Evolutionary conservation across 179 eudicot species (phyloP).

Genomic region (Silene coronaria): DNA sequence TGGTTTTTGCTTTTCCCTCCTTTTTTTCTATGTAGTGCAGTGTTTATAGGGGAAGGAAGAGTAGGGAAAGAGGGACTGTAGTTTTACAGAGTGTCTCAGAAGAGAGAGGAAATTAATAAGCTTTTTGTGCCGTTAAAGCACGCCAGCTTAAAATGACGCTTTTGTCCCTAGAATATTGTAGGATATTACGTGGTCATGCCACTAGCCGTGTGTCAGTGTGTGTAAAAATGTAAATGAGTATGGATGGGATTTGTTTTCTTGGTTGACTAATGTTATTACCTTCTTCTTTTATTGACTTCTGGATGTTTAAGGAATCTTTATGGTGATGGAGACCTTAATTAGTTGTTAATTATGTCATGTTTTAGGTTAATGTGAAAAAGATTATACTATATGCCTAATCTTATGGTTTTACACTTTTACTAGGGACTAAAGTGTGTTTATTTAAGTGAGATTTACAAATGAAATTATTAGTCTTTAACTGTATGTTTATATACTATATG

Average conservation of each 20-base stretch:
- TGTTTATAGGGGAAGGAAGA: constrained; percentile 13
- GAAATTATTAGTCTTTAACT: too few species aligned
- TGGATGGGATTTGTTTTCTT: not conserved
- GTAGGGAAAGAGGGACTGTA: constrained; percentile 17
- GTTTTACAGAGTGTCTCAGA: constrained; percentile 40
- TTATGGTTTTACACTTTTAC: too few species aligned
- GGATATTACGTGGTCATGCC: constrained; percentile 1
- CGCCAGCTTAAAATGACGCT: constrained; percentile 21
- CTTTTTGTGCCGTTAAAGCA: constrained; percentile 45
- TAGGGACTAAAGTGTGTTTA: too few species aligned
- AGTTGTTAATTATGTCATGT: too few species aligned
- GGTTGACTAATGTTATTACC: not conserved
- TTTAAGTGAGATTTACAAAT: too few species aligned
- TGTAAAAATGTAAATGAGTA: too few species aligned
- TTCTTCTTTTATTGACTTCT: not conserved
- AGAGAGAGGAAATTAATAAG: constrained; percentile 18
- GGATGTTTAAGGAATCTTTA: not conserved
- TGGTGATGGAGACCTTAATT: not conserved
- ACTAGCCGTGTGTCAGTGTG: constrained; percentile 4
- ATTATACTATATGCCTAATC: too few species aligned
- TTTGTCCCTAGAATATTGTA: constrained; percentile 10
- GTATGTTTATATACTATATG: too few species aligned
- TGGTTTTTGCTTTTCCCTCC: not conserved
- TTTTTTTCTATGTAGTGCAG: constrained; percentile 9
- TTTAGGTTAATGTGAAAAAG: too few species aligned